Evolutionary conservation across 208 protist genomes (phyloP), one percentile per base, ranked within the genome.

Genomic region (Acanthamoeba polyphaga): DNA sequence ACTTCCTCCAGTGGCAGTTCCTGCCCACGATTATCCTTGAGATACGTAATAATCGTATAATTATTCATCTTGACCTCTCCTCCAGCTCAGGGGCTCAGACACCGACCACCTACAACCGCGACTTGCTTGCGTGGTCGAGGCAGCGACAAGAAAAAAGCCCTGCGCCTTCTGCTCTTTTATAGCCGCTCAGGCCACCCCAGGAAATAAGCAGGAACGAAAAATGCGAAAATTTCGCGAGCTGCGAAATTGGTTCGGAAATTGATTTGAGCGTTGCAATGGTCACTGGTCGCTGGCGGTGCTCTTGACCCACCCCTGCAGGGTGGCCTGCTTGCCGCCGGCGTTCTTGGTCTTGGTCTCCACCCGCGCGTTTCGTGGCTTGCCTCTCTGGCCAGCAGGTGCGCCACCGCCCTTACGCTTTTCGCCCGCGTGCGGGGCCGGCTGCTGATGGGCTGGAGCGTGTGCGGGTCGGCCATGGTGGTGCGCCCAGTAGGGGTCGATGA

Each of bases 1-100:
- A 92, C 66, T 13, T 92, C 87, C 60, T 92, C 87, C 17, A 92
- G 43, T 9, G 87, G 10, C 87, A 92, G 13, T 32, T 92, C 87
- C 19, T 74, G 34, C 29, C 34, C 62, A 34, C 87, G 58, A 22
- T 76, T 92, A 5, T 68, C 87, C 87, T 92, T 92, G 87, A 92
- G 87, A 55, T 53, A 76, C 60, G 87, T 64, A 51, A 88, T 88
- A 4, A 88, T 88, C 9, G 27, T 32, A 19, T 88, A 88, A 12
- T 88, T 88, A 64, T 88, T 55, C 80, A 64, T 49, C 64, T 55
- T 9, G 1, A n/a, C n/a, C 5, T 17, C 58, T 27, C 19, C 58
- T 24, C 58, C 13, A 55, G 15, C 15, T 55, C 38, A 38, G 38
- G 1, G 38, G 38, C 38, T 38, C 38, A 38, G 38, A 38, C 38